Evolutionary conservation across 345 rosid genomes (phyloP), one percentile per base, ranked within the genome.

Genomic region (Citrus australasica): DNA sequence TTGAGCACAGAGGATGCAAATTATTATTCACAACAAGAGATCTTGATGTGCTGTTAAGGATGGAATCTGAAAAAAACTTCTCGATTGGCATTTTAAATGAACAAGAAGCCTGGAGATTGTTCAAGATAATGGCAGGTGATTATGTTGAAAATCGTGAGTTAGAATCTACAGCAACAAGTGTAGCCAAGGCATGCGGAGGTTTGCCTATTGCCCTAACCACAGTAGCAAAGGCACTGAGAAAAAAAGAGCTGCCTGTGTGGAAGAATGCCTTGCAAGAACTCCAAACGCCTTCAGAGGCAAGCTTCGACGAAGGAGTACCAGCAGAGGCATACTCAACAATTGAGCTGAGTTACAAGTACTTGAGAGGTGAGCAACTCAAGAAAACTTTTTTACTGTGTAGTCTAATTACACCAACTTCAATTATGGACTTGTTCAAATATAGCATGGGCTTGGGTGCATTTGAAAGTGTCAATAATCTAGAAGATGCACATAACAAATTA

Each of bases 181-280:
- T 80, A 2, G 79, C 76, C 33, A 17, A 51, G 4, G 61, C 27
- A 40, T 87, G 85, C 70, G 79, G 22, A 19, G 84, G 88, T 1
- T 70, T 87, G 63, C 90, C 87, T 0, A 9, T 87, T 28, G 25
- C 71, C 6, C 35, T 87, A 21, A 68, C 60, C 6, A 60, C 81
- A 1, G 35, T 81, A 32, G 90, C 83, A 21, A 69, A 5, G 0
- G 71, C 74, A 5, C 78, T 85, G 53, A 80, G 60, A 38, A 68
- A 79, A 2, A 58, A 75, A 17, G 8, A 1, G 0, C 1, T 24
- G 5, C 1, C 10, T 6, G 75, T 10, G 48, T 42, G 48, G 48
- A 42, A 42, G 48, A 42, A 10, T 42, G 48, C 48, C 0, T 42
- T 42, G 53, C 30, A 0, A 35, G 67, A 70, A 16, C 62, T 71